Percentiles rank a stretch among this genome's conserved stretches.
These are phyloP conservation scores for Delonix regia DNA, from an alignment of 306 rosid species.

Conservation along the genomic window DNA sequence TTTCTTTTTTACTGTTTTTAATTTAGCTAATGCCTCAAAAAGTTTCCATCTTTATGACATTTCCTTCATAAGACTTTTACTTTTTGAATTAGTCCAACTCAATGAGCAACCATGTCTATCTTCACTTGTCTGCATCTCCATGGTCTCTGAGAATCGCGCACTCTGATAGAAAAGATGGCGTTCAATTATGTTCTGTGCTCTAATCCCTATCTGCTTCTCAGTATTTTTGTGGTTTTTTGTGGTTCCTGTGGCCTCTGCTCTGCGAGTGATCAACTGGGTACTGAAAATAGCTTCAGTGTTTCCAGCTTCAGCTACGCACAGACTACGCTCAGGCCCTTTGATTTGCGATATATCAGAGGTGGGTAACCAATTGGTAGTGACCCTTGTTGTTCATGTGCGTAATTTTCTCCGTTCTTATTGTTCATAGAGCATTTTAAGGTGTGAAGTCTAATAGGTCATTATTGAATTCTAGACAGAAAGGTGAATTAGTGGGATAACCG, in stretches of 20 bases:
- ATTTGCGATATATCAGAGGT: conserved; percentile 86
- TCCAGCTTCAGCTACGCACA: conserved; percentile 82
- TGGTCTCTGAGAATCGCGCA: conserved; percentile 37
- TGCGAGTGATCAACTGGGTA: conserved; percentile 41
- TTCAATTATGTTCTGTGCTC: conserved; percentile 50
- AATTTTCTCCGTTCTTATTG: conserved; percentile 10
- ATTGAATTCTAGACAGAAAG: conserved; percentile 28
- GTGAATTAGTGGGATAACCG: background rate
- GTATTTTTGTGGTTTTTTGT: conserved; percentile 43
- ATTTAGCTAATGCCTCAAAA: background rate
- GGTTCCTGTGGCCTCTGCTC: conserved; percentile 43
- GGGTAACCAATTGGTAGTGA: background rate
- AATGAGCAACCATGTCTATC: conserved; percentile 16
- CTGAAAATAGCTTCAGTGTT: conserved; percentile 56
- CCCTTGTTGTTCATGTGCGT: conserved; percentile 38
- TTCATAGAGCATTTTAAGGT: conserved; percentile 2
- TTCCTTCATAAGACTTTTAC: background rate
- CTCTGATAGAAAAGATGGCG: conserved; percentile 51
- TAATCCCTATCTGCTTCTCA: conserved; percentile 48
- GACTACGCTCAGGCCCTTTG: conserved; percentile 61
- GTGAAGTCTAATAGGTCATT: conserved; percentile 40
- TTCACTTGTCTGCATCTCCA: background rate
- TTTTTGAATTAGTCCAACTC: background rate
- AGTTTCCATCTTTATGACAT: background rate
- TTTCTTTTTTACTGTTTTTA: background rate